Percentiles rank a stretch among this genome's conserved stretches.
These are phyloP conservation scores for Allium fistulosum DNA, from an alignment of 106 monocot species.

Conservation along the genomic window DNA sequence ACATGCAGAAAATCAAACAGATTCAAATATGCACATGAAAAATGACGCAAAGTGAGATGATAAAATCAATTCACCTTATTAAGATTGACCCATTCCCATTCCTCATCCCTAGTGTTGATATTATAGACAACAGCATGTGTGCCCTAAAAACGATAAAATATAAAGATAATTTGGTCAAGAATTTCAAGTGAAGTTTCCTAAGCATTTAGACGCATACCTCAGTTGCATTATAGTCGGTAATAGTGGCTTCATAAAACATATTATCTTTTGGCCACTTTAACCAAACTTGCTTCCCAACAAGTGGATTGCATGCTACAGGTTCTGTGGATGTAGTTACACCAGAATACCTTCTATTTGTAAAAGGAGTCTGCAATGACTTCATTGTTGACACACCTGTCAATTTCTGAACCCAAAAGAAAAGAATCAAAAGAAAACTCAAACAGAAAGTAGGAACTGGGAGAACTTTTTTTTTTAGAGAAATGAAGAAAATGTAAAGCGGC, in stretches of 20 bases:
- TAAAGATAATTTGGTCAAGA: neutral
- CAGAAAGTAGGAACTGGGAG: neutral
- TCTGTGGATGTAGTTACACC: neutral
- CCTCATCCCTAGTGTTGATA: constrained; percentile 51
- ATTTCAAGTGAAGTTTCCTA: neutral
- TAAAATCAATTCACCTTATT: constrained; percentile 41
- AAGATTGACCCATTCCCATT: constrained; percentile 76
- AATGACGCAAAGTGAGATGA: neutral
- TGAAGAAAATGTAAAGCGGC: neutral
- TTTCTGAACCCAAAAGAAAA: constrained; percentile 4
- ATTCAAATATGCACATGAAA: neutral
- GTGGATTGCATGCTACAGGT: constrained; percentile 21
- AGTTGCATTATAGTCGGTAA: constrained; percentile 26
- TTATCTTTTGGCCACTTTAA: constrained; percentile 73
- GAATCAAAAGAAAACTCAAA: neutral
- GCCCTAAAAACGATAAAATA: constrained; percentile 25
- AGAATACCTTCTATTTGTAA: constrained; percentile 24
- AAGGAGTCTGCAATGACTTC: constrained; percentile 24
- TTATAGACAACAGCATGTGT: constrained; percentile 70
- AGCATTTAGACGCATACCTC: constrained; percentile 3
- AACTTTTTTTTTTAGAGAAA: neutral
- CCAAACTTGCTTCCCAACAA: constrained; percentile 52
- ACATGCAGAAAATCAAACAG: neutral
- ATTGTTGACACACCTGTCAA: constrained; percentile 19
- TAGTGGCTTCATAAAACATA: constrained; percentile 65